Base-by-base conservation (phyloP, 305 asterid genomes). In the Rubia tinctorum region DNA sequence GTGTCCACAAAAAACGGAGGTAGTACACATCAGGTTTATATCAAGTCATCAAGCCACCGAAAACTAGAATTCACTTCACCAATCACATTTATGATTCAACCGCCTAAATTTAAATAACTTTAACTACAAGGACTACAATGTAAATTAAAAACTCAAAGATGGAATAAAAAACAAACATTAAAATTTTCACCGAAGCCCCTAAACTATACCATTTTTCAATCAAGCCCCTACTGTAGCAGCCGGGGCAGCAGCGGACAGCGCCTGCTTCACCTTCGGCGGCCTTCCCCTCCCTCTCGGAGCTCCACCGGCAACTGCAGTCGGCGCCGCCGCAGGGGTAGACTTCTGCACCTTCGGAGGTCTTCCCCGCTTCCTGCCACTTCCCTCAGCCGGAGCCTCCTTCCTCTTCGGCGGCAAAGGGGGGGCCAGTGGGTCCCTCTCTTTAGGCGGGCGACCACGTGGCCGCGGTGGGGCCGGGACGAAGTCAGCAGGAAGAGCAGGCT, bases 361-460 rank as follows among this genome's bases (percentile, higher is more conserved):
- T 10, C 96, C 97, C 22, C 97, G 91, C 69, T 89, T 92, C 76
- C 62, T 79, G 49, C 95, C 98, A 0, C 82, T 71, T 5, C 59
- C 82, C 7, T 80, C 22, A 1, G 85, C 0, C 12, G 80, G 37
- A 5, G 82, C 6, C 0, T 71, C 64, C 68, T 78, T 74, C 18
- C 75, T 80, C 71, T 86, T 80, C 0, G 89, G 88, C 11, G 88
- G 79, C 12, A 76, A 66, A 0, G 80, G 71, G 3, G 90, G 83
- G 10, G 84, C 84, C 1, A 74, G 25, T 0, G 89, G 87, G 67
- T 81, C 90, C 8, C 77, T 84, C 22, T 88, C 58, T 77, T 91
- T 93, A 0, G 96, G 94, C 0, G 97, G 98, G 6, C 97, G 86
- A 10, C 98, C 97, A 1, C 97, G 91, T 2, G 96, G 93, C 7